Evolutionary conservation across 1,284 basidiomycete species (phyloP).

Genomic region (Porogramme epimiltina): DNA sequence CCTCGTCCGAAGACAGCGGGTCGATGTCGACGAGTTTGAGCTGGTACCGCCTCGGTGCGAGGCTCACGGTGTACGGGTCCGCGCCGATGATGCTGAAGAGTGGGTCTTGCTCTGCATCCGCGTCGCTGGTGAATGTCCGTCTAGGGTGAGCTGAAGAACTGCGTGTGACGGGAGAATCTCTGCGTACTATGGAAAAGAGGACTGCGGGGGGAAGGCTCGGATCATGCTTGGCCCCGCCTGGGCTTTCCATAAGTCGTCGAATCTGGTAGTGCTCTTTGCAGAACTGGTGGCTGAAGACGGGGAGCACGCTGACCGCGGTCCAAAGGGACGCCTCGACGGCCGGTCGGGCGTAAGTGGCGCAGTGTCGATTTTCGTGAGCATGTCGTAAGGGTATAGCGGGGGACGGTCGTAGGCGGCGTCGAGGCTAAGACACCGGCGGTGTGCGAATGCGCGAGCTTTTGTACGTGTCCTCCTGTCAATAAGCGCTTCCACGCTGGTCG

Average conservation of each 20-base stretch:
- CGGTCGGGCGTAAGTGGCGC: conserved; percentile 17
- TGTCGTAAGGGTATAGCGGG: conserved; percentile 6
- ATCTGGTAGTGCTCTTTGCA: conserved; percentile 7
- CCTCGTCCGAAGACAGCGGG: conserved; percentile 23
- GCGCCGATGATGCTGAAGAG: conserved; percentile 11
- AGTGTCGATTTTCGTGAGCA: conserved; percentile 23
- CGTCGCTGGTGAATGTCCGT: conserved; percentile 12
- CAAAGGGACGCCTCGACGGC: conserved; percentile 17
- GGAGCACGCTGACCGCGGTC: conserved; percentile 17
- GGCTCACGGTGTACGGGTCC: conserved; percentile 3
- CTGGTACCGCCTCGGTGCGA: conserved; percentile 14
- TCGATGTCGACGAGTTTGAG: conserved; percentile 20
- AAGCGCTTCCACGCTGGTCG: conserved; percentile 9
- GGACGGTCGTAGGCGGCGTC: too few relatives aligned
- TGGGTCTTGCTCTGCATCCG: conserved; percentile 19
- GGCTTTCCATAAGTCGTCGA: conserved; percentile 15
- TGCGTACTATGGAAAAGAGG: conserved; percentile 21
- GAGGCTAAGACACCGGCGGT: conserved; percentile 6
- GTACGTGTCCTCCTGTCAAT: conserved; percentile 10
- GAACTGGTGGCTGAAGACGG: conserved; percentile 2
- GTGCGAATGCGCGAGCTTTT: conserved; percentile 7
- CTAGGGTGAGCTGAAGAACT: background rate
- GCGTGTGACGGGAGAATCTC: background rate
- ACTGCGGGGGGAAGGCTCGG: conserved; percentile 15
- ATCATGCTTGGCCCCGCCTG: conserved; percentile 11